These are phyloP conservation scores for Plantago major DNA, from an alignment of 257 asterid species.

Conservation along the genomic window DNA sequence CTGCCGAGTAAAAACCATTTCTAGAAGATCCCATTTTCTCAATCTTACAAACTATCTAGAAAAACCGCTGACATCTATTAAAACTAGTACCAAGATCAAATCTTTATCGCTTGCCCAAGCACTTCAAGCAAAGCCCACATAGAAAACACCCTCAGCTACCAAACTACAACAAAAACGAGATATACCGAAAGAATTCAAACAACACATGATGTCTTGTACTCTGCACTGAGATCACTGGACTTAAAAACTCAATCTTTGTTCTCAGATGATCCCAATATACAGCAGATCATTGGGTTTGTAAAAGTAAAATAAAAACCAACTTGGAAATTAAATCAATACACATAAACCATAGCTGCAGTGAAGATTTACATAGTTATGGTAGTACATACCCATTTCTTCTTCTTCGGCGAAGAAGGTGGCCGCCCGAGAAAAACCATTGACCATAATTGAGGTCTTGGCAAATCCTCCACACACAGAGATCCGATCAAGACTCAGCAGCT, in stretches of 20 bases:
- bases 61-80: conserved; percentile 27
- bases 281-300: conserved; percentile 18
- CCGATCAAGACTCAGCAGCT: too few relatives aligned
- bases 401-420: too few relatives aligned
- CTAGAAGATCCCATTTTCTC: conserved; percentile 61
- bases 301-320: neutral
- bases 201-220: conserved; percentile 7
- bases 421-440: too few relatives aligned
- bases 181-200: too few relatives aligned
- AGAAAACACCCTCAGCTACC: conserved; percentile 15
- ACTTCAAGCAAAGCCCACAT: conserved; percentile 30
- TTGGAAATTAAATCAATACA: neutral
- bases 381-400: too few relatives aligned
- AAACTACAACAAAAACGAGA: neutral
- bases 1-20: conserved; percentile 50
- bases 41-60: conserved; percentile 15
- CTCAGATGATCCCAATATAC: conserved; percentile 11
- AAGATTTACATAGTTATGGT: too few relatives aligned
- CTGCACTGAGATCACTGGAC: conserved; percentile 7
- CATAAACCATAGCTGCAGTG: too few relatives aligned
- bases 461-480: too few relatives aligned
- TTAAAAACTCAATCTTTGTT: neutral
- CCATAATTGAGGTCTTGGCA: too few relatives aligned
- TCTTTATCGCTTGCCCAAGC: conserved; percentile 21
- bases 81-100: conserved; percentile 31